A percentile compares a stretch with the other conserved stretches of the same genome.
Evolutionary conservation across 345 rosid genomes (phyloP).

Genomic region (Salix viminalis): DNA sequence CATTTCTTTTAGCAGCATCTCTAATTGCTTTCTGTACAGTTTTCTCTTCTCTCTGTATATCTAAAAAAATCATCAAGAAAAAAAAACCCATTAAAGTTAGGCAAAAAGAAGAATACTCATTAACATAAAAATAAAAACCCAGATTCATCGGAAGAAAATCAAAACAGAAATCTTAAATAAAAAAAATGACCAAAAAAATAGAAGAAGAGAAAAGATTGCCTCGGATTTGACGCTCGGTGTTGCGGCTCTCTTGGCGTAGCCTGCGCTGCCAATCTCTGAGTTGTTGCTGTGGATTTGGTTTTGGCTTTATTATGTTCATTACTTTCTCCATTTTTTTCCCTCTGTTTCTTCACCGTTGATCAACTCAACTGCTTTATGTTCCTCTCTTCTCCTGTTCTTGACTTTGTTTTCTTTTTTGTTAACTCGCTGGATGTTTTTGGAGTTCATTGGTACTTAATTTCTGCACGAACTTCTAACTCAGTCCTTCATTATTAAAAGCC

Average conservation of each 20-base stretch:
- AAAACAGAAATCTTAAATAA: neutral
- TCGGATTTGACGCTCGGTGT: conserved; percentile 89
- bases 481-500: neutral
- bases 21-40: conserved; percentile 82
- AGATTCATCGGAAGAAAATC: neutral
- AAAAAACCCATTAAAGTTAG: neutral
- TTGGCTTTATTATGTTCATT: conserved; percentile 77
- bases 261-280: conserved; percentile 88
- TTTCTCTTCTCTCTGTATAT: conserved; percentile 85
- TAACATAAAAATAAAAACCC: neutral
- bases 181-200: neutral
- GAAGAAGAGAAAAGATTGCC: conserved; percentile 25
- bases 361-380: neutral
- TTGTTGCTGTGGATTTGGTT: conserved; percentile 69
- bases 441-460: no score
- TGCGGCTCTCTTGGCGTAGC: conserved; percentile 87
- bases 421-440: neutral
- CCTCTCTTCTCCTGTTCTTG: neutral
- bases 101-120: neutral
- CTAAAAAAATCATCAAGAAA: conserved; percentile 20
- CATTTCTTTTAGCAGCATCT: conserved; percentile 88
- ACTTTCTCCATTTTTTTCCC: conserved; percentile 59
- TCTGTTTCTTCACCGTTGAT: neutral
- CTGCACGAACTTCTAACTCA: neutral
- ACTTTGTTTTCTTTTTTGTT: neutral